phyloP scores from a whole-genome alignment of 2,329 filamentous ascomycete species.

The Penicillium sp. region DNA sequence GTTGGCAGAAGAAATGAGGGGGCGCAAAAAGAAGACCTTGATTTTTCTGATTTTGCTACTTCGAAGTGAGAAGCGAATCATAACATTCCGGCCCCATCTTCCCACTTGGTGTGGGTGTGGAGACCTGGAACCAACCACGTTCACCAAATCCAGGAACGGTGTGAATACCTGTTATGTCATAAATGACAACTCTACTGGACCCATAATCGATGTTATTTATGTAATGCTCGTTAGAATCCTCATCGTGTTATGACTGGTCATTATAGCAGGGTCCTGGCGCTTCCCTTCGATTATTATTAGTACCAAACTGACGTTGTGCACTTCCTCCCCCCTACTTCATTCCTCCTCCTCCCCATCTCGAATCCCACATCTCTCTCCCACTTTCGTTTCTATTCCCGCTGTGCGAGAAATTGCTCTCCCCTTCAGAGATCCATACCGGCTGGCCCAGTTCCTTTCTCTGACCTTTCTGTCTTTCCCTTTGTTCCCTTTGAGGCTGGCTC shows the following conservation, averaged over 20 bases:
- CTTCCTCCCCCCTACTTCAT: slow-evolving; percentile 10
- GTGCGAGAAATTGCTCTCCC: slow-evolving; percentile 29
- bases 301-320: slow-evolving; percentile 21
- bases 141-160: background rate
- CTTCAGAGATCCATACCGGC: slow-evolving; percentile 33
- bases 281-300: slow-evolving; percentile 16
- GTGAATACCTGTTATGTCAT: slow-evolving; percentile 2
- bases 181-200: background rate
- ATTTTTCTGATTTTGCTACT: background rate
- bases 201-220: background rate
- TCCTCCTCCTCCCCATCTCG: slow-evolving; percentile 9
- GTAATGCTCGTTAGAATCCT: background rate
- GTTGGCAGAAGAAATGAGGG: background rate
- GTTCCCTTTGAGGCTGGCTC: slow-evolving; percentile 37
- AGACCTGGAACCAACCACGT: background rate
- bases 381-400: slow-evolving; percentile 36
- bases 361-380: slow-evolving; percentile 19
- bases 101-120: background rate
- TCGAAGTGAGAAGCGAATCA: background rate
- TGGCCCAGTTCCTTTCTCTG: slow-evolving; percentile 35
- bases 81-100: background rate
- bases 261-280: slow-evolving; percentile 3
- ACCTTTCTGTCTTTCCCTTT: slow-evolving; percentile 29
- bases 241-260: slow-evolving; percentile 1
- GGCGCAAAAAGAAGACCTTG: background rate